Evolutionary conservation across 2,329 filamentous ascomycete genomes (phyloP).

Genomic region (Ceratocystis colombiana): DNA sequence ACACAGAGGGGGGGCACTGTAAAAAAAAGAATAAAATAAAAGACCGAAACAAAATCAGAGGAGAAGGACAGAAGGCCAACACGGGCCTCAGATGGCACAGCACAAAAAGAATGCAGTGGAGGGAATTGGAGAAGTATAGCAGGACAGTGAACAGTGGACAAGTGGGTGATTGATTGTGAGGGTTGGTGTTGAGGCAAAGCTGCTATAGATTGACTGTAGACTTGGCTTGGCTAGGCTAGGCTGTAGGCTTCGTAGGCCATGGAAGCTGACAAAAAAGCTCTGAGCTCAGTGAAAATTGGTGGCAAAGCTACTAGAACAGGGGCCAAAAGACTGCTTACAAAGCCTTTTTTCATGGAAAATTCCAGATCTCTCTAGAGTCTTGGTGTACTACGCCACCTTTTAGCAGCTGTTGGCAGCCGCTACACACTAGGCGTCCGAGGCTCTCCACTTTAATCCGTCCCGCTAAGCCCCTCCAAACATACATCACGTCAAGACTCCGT

Average conservation of each 20-base stretch:
- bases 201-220: too few relatives aligned
- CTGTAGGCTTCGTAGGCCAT: background rate
- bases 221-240: background rate
- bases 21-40: constrained; percentile 5
- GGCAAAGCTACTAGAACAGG: background rate
- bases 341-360: constrained; percentile 23
- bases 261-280: background rate
- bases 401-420: background rate
- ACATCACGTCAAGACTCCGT: background rate
- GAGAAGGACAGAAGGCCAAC: constrained; percentile 7
- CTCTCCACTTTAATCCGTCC: constrained; percentile 2
- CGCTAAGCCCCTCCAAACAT: background rate
- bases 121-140: background rate
- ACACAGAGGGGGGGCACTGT: background rate
- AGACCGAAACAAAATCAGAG: background rate
- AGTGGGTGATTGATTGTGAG: background rate
- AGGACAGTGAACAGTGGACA: background rate
- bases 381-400: background rate
- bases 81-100: constrained; percentile 4
- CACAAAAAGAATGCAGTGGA: background rate
- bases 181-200: too few relatives aligned
- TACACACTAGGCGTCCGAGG: background rate
- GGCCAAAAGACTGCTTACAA: constrained; percentile 20
- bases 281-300: constrained; percentile 3
- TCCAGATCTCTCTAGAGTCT: constrained; percentile 27